Conservation (phyloP, 441 rosid genomes). For the Melastoma candidum region DNA sequence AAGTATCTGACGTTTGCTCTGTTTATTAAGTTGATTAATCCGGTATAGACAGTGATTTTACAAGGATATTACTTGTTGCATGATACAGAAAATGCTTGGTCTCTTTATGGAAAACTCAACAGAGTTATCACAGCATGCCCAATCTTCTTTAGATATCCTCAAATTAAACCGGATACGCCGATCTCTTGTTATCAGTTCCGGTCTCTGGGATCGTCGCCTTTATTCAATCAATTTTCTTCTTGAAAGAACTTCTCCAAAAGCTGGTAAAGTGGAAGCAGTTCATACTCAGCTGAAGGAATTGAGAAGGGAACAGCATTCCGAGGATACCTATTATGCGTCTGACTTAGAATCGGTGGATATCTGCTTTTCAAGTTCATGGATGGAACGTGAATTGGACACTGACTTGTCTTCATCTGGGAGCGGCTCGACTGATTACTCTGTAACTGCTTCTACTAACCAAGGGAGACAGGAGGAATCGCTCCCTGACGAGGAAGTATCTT, state of each 20-base stretch:
- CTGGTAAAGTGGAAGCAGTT: slow-evolving; percentile 23
- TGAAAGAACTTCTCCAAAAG: slow-evolving; percentile 32
- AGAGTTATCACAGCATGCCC: slow-evolving; percentile 31
- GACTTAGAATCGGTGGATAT: slow-evolving; percentile 23
- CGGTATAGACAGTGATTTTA: not conserved
- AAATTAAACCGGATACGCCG: slow-evolving; percentile 65
- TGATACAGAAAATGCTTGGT: slow-evolving; percentile 46
- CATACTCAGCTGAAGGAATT: slow-evolving; percentile 21
- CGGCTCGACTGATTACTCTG: slow-evolving; percentile 21
- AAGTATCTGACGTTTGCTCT: slow-evolving; percentile 20
- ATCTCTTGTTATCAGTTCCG: slow-evolving; percentile 54
- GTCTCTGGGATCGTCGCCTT: slow-evolving; percentile 74
- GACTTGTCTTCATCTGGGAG: slow-evolving; percentile 12
- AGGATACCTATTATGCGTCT: slow-evolving; percentile 23
- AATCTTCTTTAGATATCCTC: slow-evolving; percentile 48
- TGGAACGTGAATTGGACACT: slow-evolving; percentile 21
- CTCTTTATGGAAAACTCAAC: slow-evolving; percentile 29
- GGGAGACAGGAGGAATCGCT: slow-evolving; percentile 29
- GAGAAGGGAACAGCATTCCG: slow-evolving; percentile 18
- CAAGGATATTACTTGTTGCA: not conserved
- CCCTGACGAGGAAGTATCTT: slow-evolving; percentile 34
- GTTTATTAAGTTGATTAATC: slow-evolving; percentile 3
- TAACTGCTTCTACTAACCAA: slow-evolving; percentile 18
- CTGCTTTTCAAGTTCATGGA: slow-evolving; percentile 14
- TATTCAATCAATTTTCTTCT: slow-evolving; percentile 53